Conservation (phyloP, 2,329 filamentous ascomycete species). For the Triangularia verruculosa region DNA sequence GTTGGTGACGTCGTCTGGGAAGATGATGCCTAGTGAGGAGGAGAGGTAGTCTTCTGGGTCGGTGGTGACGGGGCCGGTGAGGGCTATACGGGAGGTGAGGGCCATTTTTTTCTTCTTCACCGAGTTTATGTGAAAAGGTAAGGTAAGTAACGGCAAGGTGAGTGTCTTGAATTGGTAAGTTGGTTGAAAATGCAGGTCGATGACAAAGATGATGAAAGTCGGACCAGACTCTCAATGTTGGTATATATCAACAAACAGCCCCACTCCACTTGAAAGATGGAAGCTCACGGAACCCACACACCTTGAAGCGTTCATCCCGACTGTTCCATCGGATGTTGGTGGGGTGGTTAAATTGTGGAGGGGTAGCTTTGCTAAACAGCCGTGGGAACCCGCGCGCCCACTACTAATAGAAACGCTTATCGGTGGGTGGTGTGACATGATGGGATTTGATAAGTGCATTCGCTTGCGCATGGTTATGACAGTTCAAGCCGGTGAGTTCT, state of each 20-base stretch:
- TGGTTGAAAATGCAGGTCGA: too few species aligned
- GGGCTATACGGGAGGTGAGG: conserved; percentile 45
- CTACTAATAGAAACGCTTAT: not conserved
- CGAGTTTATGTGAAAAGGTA: too few species aligned
- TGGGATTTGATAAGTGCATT: not conserved
- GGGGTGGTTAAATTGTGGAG: not conserved
- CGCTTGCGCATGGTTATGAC: too few species aligned
- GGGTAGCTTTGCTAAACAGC: not conserved
- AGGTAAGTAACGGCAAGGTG: too few species aligned
- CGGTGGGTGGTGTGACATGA: not conserved
- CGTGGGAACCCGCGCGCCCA: not conserved
- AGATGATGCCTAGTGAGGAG: conserved; percentile 59
- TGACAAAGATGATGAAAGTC: too few species aligned
- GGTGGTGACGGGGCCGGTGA: conserved; percentile 36
- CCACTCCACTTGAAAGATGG: too few species aligned
- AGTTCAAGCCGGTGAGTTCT: too few species aligned
- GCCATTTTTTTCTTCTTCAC: conserved; percentile 38
- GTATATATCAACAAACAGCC: too few species aligned
- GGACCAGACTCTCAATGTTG: too few species aligned
- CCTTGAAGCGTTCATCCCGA: not conserved
- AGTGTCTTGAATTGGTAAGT: too few species aligned
- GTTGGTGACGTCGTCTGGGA: conserved; percentile 64
- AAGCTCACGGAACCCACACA: not conserved
- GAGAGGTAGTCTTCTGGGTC: conserved; percentile 60
- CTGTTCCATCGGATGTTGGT: not conserved